Base-by-base conservation (phyloP, 345 rosid species). In the Zanthoxylum bungeanum region DNA sequence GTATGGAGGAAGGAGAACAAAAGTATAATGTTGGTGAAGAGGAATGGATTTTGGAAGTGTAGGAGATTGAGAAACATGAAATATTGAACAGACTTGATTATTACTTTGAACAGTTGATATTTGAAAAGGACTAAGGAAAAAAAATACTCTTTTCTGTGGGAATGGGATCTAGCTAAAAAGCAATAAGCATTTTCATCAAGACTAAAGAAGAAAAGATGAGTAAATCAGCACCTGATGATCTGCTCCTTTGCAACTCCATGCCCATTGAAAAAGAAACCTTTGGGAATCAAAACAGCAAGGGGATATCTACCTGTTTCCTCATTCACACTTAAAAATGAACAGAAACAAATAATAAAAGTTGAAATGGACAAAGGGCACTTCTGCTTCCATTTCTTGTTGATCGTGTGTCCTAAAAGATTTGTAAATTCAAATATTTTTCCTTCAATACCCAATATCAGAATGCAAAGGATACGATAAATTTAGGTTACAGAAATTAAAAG, bases 91-190 rank as follows among this genome's bases (percentile, higher is more conserved):
- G 60, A 46, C 16, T 30, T 25, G 65, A 30, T 37, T 64, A 24
- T 14, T n/a, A 19, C 63, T 33, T 50, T 60, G 5, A 74, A 42
- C 12, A 53, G 52, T 33, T 27, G 22, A 49, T 37, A 30, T 62
- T 42, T 59, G 70, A 57, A 60, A 60, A 49, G 66, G 64, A 51
- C 64, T n/a, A 22, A 31, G 44, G n/a, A n/a, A n/a, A 25, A 17
- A 31, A 33, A 22, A 17, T 9, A 21, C 34, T 53, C 56, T 66
- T 76, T 82, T 81, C 73, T 74, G 79, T 74, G 78, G 80, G 39
- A 73, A 57, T 71, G 79, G 79, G 30, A 75, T 68, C 81, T 73
- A 78, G 85, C 89, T 75, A 76, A 58, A 82, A 85, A 73, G 84
- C 65, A 76, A 39, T 37, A 30, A 25, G 25, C 72, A 74, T 73